Base-by-base conservation (phyloP, 228 moss, liverwort and hornwort genomes). In the Sphagnum fallax region DNA sequence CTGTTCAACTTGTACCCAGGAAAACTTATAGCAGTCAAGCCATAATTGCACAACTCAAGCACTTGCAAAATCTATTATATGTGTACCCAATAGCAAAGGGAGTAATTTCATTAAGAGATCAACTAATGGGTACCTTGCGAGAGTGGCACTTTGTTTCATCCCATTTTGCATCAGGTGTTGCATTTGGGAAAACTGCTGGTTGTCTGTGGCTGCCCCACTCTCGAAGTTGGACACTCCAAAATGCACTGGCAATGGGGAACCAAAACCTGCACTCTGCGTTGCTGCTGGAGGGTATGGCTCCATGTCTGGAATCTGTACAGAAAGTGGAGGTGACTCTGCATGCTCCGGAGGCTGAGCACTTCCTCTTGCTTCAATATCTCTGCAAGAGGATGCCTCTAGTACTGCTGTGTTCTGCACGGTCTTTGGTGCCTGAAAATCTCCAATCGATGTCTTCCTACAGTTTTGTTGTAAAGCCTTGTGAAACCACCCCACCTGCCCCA, bases 301-400 rank as follows among this genome's bases (percentile, higher is more conserved):
- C 53, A 63, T 66, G 32, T 68, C 9, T 5, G 69, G 52, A 6
- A 48, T 61, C 6, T 67, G 51, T 47, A 62, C 9, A 61, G 76
- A 68, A 67, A 69, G 32, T 32, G 32, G 73, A 8, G 67, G 70
- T 9, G 65, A 65, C 52, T 80, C 83, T 51, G 64, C 12, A 11
- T 68, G 78, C 49, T 76, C 77, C 9, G 77, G 78, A 62, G 76
- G 75, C 49, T 75, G 77, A 68, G 80, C 66, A 62, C 72, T 70
- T 75, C 75, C 50, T 49, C 67, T 72, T 5, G 72, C 61, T 60
- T 75, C 80, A 63, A 77, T 32, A 32, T 32, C 80, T 12, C 61
- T 74, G 32, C 72, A 50, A 49, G 78, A 70, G 53, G 80, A 77
- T 32, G 71, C 65, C 18, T 77, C 32, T 32, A 32, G 71, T 49